Base-by-base conservation (phyloP, 2,329 filamentous ascomycete genomes). In the Daldinia eschscholtzii region DNA sequence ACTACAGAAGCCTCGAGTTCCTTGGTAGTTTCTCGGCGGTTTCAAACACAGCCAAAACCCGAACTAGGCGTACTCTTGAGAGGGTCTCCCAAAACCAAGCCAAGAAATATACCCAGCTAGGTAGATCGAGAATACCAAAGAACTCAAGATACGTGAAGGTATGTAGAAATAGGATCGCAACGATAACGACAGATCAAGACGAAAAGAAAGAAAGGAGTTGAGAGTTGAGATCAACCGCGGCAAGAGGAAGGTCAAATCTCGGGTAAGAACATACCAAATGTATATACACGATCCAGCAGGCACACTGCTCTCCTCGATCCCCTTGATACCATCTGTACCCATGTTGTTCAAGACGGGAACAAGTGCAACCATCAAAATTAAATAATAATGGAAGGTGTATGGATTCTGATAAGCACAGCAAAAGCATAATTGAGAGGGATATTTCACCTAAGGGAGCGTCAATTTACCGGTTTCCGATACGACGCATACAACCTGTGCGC, bases 1-100 rank as follows among this genome's bases (percentile, higher is more conserved):
- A 64, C 66, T 35, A 42, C 39, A 26, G 70, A 62, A 33, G 70
- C 59, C 58, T 28, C 41, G n/a, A 44, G 46, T 33, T 26, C 26
- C 10, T 42, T 56, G 57, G 57, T 5, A 26, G 12, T 55, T 39
- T 61, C 64, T 61, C 41, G 18, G 30, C 18, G 18, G 12, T 15
- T 56, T 30, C 56, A 10, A 26, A 44, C 18, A 28, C 28, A 30
- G 28, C 46, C 64, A 37, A 42, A 64, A 64, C 61, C 59, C 20
- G 55, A 30, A 44, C n/a, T 42, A 44, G 18, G 30, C 10, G 30
- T 48, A 9, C 18, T 20, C 56, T 52, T 6, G 41, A 13, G 35
- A 55, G 35, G 26, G 33, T 23, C 48, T 62, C 50, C 61, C 60
- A 68, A 68, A 39, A 60, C 37, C 46, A 13, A 18, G 30, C 52